Conservation (phyloP, 2,329 filamentous ascomycete species). For the Neopestalotiopsis clavispora region DNA sequence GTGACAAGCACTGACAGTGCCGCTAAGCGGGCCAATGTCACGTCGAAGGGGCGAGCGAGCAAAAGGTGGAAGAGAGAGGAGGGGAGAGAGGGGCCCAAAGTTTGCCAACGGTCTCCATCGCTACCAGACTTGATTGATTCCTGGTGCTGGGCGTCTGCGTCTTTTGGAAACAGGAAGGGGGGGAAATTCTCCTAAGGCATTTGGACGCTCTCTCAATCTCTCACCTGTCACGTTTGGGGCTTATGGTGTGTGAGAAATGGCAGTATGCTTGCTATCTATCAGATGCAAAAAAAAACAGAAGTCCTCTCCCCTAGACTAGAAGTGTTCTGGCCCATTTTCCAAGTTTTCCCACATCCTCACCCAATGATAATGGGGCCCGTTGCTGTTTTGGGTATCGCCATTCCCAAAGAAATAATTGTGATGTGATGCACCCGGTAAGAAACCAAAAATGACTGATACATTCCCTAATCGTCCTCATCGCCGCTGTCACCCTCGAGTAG, state of each 20-base stretch:
- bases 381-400: slow-evolving; percentile 12
- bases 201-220: neutral
- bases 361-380: neutral
- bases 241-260: neutral
- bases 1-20: neutral
- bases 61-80: neutral
- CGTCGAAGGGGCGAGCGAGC: neutral
- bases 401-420: neutral
- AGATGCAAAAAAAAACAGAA: neutral
- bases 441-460: neutral
- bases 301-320: too few relatives aligned
- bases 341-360: neutral
- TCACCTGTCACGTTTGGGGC: neutral
- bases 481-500: slow-evolving; percentile 48
- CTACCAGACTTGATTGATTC: neutral
- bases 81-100: neutral
- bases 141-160: neutral
- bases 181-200: neutral
- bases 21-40: neutral
- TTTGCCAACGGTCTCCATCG: neutral
- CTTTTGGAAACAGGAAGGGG: neutral
- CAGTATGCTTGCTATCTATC: neutral
- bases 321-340: neutral
- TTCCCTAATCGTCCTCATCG: slow-evolving; percentile 28
- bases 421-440: too few relatives aligned